Conservation (phyloP, 116 monocot species). For the Dioscorea cayenensis region DNA sequence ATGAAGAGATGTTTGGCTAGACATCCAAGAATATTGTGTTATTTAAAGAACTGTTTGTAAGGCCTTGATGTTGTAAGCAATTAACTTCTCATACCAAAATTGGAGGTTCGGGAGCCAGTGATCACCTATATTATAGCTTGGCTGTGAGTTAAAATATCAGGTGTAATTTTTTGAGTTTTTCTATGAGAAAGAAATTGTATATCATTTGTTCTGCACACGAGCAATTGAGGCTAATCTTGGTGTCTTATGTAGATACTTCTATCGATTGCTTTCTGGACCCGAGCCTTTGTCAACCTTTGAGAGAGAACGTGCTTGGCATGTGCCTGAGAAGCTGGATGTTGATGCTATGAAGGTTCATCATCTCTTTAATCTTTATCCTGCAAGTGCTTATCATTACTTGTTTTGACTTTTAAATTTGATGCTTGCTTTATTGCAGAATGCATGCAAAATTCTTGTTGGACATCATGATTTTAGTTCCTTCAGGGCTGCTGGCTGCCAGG, state of each 20-base stretch:
- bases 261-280: slow-evolving; percentile 79
- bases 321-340: slow-evolving; percentile 64
- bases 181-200: background rate
- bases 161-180: too few relatives aligned
- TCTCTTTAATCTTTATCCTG: slow-evolving; percentile 1
- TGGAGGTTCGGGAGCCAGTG: too few relatives aligned
- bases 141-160: too few relatives aligned
- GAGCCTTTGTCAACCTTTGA: slow-evolving; percentile 80
- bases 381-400: background rate
- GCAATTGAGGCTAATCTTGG: background rate
- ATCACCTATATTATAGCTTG: too few relatives aligned
- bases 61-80: too few relatives aligned
- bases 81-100: too few relatives aligned
- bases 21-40: too few relatives aligned
- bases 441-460: slow-evolving; percentile 69
- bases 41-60: too few relatives aligned
- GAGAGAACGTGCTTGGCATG: slow-evolving; percentile 82
- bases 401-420: slow-evolving; percentile 5
- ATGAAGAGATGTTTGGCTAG: too few relatives aligned
- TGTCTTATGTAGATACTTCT: slow-evolving; percentile 56
- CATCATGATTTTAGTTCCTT: slow-evolving; percentile 97
- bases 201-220: background rate
- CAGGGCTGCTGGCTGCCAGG: slow-evolving; percentile 95
- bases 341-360: slow-evolving; percentile 59
- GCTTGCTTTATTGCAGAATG: slow-evolving; percentile 45